Conservation (phyloP, 1,284 basidiomycete genomes). For the Cutaneotrichosporon cutaneum region DNA sequence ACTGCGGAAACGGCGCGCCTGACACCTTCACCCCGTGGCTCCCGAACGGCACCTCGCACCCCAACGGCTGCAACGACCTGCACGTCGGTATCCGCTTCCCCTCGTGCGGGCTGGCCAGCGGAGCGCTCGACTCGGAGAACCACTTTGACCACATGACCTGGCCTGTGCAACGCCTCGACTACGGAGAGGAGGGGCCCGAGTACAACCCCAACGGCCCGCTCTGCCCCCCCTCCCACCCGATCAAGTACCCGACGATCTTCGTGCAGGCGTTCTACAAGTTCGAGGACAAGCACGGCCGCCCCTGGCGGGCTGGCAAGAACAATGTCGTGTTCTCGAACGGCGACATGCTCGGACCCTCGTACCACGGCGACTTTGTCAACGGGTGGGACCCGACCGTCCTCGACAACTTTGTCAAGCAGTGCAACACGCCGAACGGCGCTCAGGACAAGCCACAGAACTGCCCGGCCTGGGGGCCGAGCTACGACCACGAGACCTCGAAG, state of each 20-base stretch:
- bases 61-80: conserved; percentile 32
- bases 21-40: conserved; percentile 25
- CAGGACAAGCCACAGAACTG: not conserved
- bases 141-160: conserved; percentile 51
- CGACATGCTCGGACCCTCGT: conserved; percentile 38
- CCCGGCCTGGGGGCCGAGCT: not conserved
- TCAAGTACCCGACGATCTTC: conserved; percentile 48
- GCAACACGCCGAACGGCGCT: conserved; percentile 7
- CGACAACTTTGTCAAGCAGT: conserved; percentile 3
- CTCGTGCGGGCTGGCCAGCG: conserved; percentile 41
- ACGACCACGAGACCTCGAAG: conserved; percentile 2
- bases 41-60: conserved; percentile 39
- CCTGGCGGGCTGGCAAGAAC: conserved; percentile 24
- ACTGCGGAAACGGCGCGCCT: conserved; percentile 31
- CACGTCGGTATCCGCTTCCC: conserved; percentile 39
- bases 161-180: conserved; percentile 24
- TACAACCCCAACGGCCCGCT: conserved; percentile 3
- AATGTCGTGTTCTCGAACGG: conserved; percentile 43
- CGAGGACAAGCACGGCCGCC: not conserved
- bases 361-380: conserved; percentile 45
- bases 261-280: conserved; percentile 28
- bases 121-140: conserved; percentile 36
- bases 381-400: conserved; percentile 26
- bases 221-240: conserved; percentile 22
- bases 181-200: conserved; percentile 2